These are phyloP conservation scores for Chytridium lagenaria DNA, from an alignment of 371 early-diverging fungal genomes.

Conservation along the genomic window DNA sequence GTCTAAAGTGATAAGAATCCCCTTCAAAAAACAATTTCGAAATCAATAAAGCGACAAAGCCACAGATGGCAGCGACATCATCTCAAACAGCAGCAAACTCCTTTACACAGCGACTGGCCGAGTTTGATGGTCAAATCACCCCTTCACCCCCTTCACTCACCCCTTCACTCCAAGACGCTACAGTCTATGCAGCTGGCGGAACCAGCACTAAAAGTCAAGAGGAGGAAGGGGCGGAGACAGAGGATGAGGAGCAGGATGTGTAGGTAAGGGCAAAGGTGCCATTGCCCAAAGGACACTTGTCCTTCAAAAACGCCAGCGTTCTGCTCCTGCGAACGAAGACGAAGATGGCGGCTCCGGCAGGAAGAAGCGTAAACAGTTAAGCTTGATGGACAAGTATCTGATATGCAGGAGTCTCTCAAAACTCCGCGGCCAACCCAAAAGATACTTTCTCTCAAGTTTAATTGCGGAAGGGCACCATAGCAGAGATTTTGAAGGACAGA, in stretches of 20 bases:
- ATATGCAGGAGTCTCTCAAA: background rate
- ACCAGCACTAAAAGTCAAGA: too few relatives aligned
- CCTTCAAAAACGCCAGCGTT: too few relatives aligned
- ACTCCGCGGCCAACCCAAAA: conserved; percentile 1
- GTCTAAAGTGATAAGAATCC: too few relatives aligned
- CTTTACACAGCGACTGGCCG: background rate
- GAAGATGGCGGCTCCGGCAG: background rate
- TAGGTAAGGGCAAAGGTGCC: too few relatives aligned
- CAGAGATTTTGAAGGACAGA: background rate
- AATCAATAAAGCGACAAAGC: too few relatives aligned
- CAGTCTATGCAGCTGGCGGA: background rate
- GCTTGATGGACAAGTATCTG: background rate
- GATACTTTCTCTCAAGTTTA: background rate
- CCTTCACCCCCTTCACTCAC: background rate
- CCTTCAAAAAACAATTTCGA: background rate
- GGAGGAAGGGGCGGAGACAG: background rate
- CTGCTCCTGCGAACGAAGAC: background rate
- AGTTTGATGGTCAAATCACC: too few relatives aligned
- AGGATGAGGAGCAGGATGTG: background rate
- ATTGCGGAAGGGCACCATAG: conserved; percentile 4
- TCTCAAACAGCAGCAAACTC: background rate
- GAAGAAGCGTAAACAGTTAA: background rate
- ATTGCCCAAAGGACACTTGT: too few relatives aligned
- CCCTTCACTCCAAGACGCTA: background rate
- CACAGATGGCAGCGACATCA: background rate